Conservation (phyloP, 1,139 yeast species). For the Hemisphaericaspora subhashii region DNA sequence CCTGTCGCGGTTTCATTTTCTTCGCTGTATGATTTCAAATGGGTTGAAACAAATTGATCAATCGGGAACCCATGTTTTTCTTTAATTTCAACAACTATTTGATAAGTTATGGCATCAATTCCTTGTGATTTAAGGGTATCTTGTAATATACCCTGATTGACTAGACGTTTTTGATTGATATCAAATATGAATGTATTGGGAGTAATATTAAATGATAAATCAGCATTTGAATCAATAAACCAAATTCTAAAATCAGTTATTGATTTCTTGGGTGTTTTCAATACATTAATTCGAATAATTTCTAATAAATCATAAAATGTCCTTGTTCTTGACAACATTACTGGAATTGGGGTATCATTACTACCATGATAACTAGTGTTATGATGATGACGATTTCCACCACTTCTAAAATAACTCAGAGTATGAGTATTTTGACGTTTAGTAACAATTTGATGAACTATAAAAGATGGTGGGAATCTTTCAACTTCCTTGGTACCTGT, state of each 20-base stretch:
- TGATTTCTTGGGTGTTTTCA: conserved; percentile 20
- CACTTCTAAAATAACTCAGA: conserved; percentile 14
- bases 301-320: conserved; percentile 37
- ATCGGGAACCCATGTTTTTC: conserved; percentile 32
- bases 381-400: conserved; percentile 13
- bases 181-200: conserved; percentile 31
- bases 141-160: conserved; percentile 25
- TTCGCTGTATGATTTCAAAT: conserved; percentile 6
- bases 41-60: conserved; percentile 17
- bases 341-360: conserved; percentile 16
- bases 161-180: conserved; percentile 30
- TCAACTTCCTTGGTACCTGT: conserved; percentile 49
- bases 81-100: conserved; percentile 33
- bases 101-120: conserved; percentile 26
- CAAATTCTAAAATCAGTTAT: conserved; percentile 32
- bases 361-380: conserved; percentile 7
- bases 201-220: conserved; percentile 26
- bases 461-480: conserved; percentile 50
- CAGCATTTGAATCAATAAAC: conserved; percentile 33
- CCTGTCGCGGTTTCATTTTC: conserved; percentile 1
- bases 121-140: conserved; percentile 34
- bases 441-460: conserved; percentile 52
- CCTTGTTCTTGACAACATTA: conserved; percentile 30
- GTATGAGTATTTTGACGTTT: conserved; percentile 18
- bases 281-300: conserved; percentile 20